These are phyloP conservation scores for Pythium sp. DNA, from an alignment of 352 stramenopile genomes.

Conservation along the genomic window DNA sequence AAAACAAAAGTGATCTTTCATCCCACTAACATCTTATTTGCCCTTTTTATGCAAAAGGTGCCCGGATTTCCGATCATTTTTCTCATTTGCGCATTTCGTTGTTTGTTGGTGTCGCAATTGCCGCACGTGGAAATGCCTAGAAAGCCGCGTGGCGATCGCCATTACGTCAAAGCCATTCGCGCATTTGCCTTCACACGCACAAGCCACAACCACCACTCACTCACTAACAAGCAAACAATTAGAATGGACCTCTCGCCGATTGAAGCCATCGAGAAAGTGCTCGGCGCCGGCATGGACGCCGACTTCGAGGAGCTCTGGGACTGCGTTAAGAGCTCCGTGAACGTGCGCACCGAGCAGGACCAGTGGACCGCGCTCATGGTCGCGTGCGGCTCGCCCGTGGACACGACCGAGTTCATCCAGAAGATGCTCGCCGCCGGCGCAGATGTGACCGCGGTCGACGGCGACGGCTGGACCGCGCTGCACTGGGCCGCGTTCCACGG, in stretches of 20 bases:
- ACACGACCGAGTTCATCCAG: slow-evolving; percentile 77
- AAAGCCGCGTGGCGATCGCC: background rate
- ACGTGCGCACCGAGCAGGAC: slow-evolving; percentile 70
- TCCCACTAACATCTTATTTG: background rate
- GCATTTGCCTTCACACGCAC: slow-evolving; percentile 7
- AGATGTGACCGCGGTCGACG: slow-evolving; percentile 61
- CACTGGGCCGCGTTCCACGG: slow-evolving; percentile 85
- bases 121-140: background rate
- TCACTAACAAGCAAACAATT: background rate
- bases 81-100: slow-evolving; percentile 4
- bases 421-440: slow-evolving; percentile 57
- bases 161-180: background rate
- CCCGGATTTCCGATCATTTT: slow-evolving; percentile 9
- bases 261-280: slow-evolving; percentile 64
- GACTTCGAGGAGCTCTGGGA: slow-evolving; percentile 76
- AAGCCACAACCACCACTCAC: background rate
- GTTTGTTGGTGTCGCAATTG: slow-evolving; percentile 4
- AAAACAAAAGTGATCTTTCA: background rate
- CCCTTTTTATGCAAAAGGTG: slow-evolving; percentile 3
- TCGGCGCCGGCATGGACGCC: slow-evolving; percentile 64
- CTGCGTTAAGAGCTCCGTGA: slow-evolving; percentile 56
- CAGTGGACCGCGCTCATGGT: slow-evolving; percentile 84
- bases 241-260: slow-evolving; percentile 32
- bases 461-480: slow-evolving; percentile 78
- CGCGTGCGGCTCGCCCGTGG: slow-evolving; percentile 71